Evolutionary conservation across 345 rosid genomes (phyloP).

Genomic region (Camelina sativa): DNA sequence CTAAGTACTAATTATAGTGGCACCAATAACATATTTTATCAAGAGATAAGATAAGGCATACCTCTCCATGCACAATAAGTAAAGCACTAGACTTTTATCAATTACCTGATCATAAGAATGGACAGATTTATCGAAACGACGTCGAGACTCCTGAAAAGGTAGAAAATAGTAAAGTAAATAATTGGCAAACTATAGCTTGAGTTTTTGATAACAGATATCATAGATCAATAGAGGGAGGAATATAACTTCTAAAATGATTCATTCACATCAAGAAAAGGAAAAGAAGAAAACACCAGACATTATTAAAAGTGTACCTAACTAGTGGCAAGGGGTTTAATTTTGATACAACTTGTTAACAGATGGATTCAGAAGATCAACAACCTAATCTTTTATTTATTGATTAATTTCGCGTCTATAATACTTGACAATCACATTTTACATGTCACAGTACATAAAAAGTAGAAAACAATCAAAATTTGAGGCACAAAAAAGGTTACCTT

Average conservation of each 20-base stretch:
- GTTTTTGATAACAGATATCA: background rate
- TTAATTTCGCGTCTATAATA: background rate
- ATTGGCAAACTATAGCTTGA: conserved; percentile 1
- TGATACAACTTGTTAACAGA: background rate
- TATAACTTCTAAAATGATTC: background rate
- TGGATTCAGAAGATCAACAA: conserved; percentile 4
- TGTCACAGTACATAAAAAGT: background rate
- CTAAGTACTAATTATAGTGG: too few relatives aligned
- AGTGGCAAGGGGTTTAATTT: background rate
- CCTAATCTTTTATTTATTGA: background rate
- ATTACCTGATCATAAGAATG: conserved; percentile 84
- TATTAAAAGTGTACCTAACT: background rate
- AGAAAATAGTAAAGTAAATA: conserved; percentile 9
- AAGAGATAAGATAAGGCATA: background rate
- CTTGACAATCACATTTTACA: background rate
- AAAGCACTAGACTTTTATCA: conserved; percentile 7
- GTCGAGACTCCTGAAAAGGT: conserved; percentile 71
- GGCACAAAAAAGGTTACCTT: conserved; percentile 53
- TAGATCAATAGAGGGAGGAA: conserved; percentile 1
- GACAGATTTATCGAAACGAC: conserved; percentile 62
- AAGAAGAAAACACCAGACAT: background rate
- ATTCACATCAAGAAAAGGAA: background rate
- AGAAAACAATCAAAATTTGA: conserved; percentile 4
- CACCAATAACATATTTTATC: background rate
- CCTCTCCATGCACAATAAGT: too few relatives aligned